Conservation (phyloP, 2,329 filamentous ascomycete species). For the Aureobasidium sp. region DNA sequence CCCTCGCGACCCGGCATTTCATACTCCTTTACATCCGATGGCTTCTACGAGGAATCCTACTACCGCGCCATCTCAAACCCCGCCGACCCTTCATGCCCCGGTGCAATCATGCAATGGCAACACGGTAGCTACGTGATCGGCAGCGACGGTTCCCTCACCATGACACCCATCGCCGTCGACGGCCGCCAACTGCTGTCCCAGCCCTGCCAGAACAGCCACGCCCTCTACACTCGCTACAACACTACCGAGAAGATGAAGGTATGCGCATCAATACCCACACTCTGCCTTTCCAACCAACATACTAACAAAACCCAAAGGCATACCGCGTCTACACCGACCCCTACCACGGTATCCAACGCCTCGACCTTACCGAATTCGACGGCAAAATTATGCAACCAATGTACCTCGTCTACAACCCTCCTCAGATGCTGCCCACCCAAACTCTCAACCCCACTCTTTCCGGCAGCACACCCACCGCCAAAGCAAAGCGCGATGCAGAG, state of each 20-base stretch:
- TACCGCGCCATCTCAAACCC: slow-evolving; percentile 59
- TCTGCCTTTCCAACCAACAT: background rate
- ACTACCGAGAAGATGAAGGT: slow-evolving; percentile 56
- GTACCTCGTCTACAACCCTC: slow-evolving; percentile 55
- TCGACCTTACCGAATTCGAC: slow-evolving; percentile 57
- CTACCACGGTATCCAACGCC: slow-evolving; percentile 53
- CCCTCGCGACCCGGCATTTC: slow-evolving; percentile 60
- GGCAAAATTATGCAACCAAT: slow-evolving; percentile 59
- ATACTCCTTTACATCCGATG: slow-evolving; percentile 63
- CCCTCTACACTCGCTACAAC: slow-evolving; percentile 59
- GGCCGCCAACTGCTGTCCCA: slow-evolving; percentile 59
- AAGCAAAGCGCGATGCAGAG: slow-evolving; percentile 20
- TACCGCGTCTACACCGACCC: slow-evolving; percentile 45
- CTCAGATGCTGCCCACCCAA: slow-evolving; percentile 61
- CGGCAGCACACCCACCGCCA: slow-evolving; percentile 22
- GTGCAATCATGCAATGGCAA: slow-evolving; percentile 63
- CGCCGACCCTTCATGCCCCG: slow-evolving; percentile 47
- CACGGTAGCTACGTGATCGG: slow-evolving; percentile 55
- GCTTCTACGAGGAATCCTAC: slow-evolving; percentile 60
- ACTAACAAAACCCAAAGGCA: slow-evolving; percentile 22
- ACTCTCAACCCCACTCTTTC: slow-evolving; percentile 51
- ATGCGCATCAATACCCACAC: slow-evolving; percentile 15
- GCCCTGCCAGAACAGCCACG: slow-evolving; percentile 49
- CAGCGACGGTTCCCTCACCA: slow-evolving; percentile 48
- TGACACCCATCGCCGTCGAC: slow-evolving; percentile 56